Evolutionary conservation across 208 protist genomes (phyloP).

Genomic region (Angomonas deanei): DNA sequence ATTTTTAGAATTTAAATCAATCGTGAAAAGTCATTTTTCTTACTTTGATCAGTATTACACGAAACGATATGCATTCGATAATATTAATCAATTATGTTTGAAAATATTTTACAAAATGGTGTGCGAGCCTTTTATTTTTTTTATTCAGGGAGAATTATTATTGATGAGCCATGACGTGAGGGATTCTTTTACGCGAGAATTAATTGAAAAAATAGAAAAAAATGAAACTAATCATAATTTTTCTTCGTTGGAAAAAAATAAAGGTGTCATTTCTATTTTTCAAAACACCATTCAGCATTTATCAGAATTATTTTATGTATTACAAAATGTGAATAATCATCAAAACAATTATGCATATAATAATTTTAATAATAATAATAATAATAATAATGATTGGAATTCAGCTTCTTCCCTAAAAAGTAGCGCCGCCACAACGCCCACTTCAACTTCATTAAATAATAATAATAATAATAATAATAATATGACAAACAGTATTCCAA

Average conservation of each 20-base stretch:
- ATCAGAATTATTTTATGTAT: too few species aligned
- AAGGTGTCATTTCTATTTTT: not conserved
- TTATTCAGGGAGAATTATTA: not conserved
- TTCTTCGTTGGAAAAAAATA: not conserved
- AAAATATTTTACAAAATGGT: not conserved
- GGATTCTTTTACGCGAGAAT: not conserved
- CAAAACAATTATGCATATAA: too few species aligned
- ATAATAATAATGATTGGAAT: constrained; percentile 3
- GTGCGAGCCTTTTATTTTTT: not conserved
- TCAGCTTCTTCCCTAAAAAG: not conserved
- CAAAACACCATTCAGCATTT: not conserved
- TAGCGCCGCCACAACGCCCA: not conserved
- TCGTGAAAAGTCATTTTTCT: not conserved
- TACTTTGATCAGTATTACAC: constrained; percentile 2
- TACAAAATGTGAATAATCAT: too few species aligned
- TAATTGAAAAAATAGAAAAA: not conserved
- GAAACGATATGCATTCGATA: not conserved
- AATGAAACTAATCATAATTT: not conserved
- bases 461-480: not conserved
- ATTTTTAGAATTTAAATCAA: not conserved
- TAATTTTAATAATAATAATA: constrained; percentile 8
- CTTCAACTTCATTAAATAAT: not conserved
- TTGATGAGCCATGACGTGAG: not conserved
- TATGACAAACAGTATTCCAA: not conserved
- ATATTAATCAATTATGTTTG: not conserved